Evolutionary conservation across 192 early-diverging fungal species (phyloP), one percentile per base, ranked within the genome.

Genomic region (Podila epigama): DNA sequence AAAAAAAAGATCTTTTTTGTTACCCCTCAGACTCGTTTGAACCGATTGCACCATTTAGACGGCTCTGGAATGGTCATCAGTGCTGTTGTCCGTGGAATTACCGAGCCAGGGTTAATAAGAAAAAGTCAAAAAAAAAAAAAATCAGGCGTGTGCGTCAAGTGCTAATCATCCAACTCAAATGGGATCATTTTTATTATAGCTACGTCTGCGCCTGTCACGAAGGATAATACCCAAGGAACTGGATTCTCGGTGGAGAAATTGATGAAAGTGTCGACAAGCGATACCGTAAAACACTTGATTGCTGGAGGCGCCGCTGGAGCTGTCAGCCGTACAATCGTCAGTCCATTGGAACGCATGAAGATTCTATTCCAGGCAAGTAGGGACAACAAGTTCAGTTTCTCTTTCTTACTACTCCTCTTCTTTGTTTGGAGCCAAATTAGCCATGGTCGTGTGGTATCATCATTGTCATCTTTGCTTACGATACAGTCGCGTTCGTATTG

Each of bases 321-420:
- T 0, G 89, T 91, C 33, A 92, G 90, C 66, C 85, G 92, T 41
- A 94, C 92, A 1, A 90, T 89, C 7, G 92, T 94, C 52, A 92
- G 89, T 68, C 92, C 92, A 40, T 75, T 94, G 35, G 92, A 94
- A 72, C 85, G 92, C 56, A 94, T 92, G 88, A 94, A 94, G 81
- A 94, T 94, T 66, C 80, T 94, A 55, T 94, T 94, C 79, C 92
- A 94, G 87, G 89, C 88, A 80, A 66, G 81, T 20, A 48, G 18
- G 42, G 22, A 20, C 42, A 16, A 48, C 42, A 48, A 20, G 42
- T 48, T 48, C 22, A 16, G 15, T 48, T 48, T 20, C 42, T 7
- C 31, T 39, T 20, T 13, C 51, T 53, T 31, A 6, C 25, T 10
- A 7, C 27, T 2, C 18, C 5, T 53, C 12, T 53, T 25, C 12